Conservation (phyloP, 768 basidiomycete genomes). For the Pleurotus cornucopiae region DNA sequence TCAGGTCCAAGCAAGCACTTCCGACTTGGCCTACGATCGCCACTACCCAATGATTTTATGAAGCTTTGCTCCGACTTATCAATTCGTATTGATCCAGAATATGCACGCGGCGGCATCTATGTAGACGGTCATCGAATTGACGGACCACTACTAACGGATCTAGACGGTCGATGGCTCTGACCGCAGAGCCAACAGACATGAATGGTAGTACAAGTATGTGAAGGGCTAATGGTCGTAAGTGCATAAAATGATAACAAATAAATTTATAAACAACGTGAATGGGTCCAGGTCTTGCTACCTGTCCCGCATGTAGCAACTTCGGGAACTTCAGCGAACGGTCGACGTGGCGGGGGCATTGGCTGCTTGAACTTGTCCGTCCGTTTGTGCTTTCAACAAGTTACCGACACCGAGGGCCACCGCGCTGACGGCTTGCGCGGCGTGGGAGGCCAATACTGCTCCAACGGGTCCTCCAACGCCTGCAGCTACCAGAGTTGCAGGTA, state of each 20-base stretch:
- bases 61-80: conserved; percentile 42
- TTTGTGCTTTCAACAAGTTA: conserved; percentile 45
- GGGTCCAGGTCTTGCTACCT: neutral
- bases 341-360: neutral
- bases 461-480: conserved; percentile 57
- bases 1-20: conserved; percentile 42
- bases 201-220: too few relatives aligned
- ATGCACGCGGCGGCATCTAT: conserved; percentile 41
- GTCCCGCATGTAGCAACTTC: neutral
- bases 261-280: conserved; percentile 1
- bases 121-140: conserved; percentile 36
- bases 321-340: neutral
- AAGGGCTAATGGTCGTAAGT: neutral
- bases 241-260: conserved; percentile 3
- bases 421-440: conserved; percentile 74
- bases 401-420: conserved; percentile 77
- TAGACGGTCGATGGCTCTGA: conserved; percentile 31
- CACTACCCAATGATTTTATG: conserved; percentile 54
- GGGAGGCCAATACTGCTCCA: conserved; percentile 59
- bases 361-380: conserved; percentile 21
- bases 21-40: conserved; percentile 50
- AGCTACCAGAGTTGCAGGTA: conserved; percentile 67
- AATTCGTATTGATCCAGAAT: conserved; percentile 33
- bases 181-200: neutral
- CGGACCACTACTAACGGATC: conserved; percentile 27